phyloP scores from a whole-genome alignment of 2,329 filamentous ascomycete species.

The Diplodia corticola region DNA sequence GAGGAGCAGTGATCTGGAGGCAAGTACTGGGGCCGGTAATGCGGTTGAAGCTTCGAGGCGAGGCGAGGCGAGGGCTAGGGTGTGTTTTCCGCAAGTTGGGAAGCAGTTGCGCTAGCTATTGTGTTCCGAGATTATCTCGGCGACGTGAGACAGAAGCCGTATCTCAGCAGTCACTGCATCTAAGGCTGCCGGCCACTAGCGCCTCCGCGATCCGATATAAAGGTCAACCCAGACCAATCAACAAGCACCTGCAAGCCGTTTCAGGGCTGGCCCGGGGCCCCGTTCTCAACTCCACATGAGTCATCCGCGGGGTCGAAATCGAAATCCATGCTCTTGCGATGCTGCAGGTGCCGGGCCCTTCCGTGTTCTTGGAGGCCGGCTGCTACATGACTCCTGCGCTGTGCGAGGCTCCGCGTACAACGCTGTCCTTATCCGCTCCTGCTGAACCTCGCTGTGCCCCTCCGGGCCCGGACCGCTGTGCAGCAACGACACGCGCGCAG shows the following conservation, averaged over 20 bases:
- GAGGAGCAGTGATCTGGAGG: background rate
- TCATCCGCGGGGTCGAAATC: slow-evolving; percentile 6
- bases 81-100: background rate
- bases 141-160: background rate
- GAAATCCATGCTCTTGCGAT: background rate
- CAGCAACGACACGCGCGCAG: background rate
- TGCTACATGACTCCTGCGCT: too few species aligned
- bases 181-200: background rate
- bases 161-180: background rate
- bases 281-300: slow-evolving; percentile 2
- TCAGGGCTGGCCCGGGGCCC: background rate
- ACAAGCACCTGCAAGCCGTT: background rate
- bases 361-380: background rate
- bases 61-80: background rate
- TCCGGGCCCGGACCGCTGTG: background rate
- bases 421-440: too few species aligned
- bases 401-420: background rate
- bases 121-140: background rate
- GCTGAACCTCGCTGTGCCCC: too few species aligned
- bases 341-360: background rate
- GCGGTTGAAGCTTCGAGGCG: background rate
- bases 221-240: slow-evolving; percentile 3
- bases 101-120: background rate
- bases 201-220: background rate
- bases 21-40: background rate